phyloP scores from a whole-genome alignment of 352 stramenopile genomes.

The Phytophthora pistaciae region DNA sequence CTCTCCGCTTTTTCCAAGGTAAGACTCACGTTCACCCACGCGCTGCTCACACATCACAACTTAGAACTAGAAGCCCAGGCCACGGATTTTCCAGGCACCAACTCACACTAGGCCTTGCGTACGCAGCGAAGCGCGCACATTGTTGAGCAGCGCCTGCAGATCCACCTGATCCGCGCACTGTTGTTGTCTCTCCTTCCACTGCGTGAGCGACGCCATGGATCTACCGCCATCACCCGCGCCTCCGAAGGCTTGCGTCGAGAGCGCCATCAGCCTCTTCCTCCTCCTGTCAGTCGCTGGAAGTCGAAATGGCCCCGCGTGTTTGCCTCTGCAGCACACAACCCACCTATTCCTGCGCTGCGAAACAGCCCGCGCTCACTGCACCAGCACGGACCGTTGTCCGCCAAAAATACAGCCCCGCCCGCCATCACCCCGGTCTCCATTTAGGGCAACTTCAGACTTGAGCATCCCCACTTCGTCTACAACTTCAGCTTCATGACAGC shows the following conservation, averaged over 20 bases:
- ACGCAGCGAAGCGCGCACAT: conserved; percentile 50
- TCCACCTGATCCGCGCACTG: conserved; percentile 73
- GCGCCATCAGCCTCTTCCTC: conserved; percentile 25
- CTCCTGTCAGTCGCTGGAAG: conserved; percentile 8
- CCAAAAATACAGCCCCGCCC: conserved; percentile 16
- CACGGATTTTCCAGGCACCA: background rate
- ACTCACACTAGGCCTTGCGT: conserved; percentile 61
- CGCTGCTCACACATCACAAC: conserved; percentile 27
- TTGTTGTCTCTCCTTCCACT: conserved; percentile 80
- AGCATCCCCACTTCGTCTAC: conserved; percentile 4
- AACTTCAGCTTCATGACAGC: background rate
- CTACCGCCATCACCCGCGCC: background rate
- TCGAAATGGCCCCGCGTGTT: conserved; percentile 12
- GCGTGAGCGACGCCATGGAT: conserved; percentile 62
- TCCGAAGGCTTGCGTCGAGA: conserved; percentile 14
- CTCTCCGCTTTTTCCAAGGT: conserved; percentile 56
- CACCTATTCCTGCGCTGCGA: background rate
- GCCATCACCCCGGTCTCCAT: background rate
- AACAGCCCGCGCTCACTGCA: conserved; percentile 4
- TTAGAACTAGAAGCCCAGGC: background rate
- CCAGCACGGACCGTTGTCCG: background rate
- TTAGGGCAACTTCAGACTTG: conserved; percentile 13
- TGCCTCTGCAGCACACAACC: background rate
- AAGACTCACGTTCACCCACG: conserved; percentile 62
- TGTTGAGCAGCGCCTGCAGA: conserved; percentile 49